Evolutionary conservation across 257 asterid genomes (phyloP), one percentile per base, ranked within the genome.

Genomic region (Solanum tarapatanum): DNA sequence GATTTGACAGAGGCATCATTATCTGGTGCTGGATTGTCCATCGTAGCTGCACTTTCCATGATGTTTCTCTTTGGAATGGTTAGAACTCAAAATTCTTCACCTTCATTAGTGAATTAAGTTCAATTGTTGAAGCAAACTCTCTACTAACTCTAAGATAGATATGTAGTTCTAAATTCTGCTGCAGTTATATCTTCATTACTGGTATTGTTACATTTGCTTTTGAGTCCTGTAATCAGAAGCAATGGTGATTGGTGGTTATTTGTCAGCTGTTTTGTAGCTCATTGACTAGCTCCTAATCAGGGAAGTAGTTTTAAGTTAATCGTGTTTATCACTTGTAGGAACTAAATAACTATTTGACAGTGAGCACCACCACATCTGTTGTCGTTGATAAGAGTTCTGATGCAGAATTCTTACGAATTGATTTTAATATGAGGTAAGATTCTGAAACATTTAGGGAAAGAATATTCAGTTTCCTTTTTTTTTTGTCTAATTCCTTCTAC

Each of bases 11-110:
- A 97, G 90, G 98, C 99, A 87, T 97, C 98, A 17, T 84, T 97
- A 82, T 94, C 98, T 39, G 99, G 98, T 89, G 98, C 98, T 92
- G 98, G 98, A 66, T 87, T 97, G 93, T 95, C 99, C 90, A 93
- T 97, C 66, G 26, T 93, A 86, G 99, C 98, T 62, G 98, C 98
- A 85, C 83, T 97, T 82, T 90, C 88, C 88, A 95, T 97, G 98
- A 89, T 93, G 89, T 92, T 96, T 90, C 91, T 96, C 86, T 94
- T 97, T 92, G 99, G 99, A 90, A 95, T 95, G 99, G 99, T 97
- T 91, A 86, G 94, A 86, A 88, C 86, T 82, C 69, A 82, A 85
- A 83, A 85, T 48, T n/a, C 77, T 48, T 80, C 13, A 4, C 66
- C 39, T 80, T 45, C 84, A 48, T 28, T 80, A 48, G 85, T 80